phyloP scores from a whole-genome alignment of 129 eudicot species.

The Tagetes erecta region DNA sequence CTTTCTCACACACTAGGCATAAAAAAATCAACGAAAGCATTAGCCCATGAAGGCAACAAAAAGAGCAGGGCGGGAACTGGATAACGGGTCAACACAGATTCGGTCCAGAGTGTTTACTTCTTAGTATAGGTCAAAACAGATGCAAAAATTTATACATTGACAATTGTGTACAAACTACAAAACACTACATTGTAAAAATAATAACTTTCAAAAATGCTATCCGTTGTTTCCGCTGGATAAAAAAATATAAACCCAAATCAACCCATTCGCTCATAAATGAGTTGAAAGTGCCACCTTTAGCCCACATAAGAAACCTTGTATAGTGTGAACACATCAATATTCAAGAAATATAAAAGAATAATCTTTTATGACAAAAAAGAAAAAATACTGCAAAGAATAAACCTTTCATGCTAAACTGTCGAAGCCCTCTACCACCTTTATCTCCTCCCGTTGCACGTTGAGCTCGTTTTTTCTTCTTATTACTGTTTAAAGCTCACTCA shows the following conservation, averaged over 20 bases:
- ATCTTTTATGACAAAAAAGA: neutral
- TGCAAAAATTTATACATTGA: neutral
- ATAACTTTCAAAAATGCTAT: neutral
- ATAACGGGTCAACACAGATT: neutral
- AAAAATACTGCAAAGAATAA: conserved; percentile 5
- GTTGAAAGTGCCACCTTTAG: neutral
- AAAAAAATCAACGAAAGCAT: conserved; percentile 20
- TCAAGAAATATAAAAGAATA: neutral
- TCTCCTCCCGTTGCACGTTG: conserved; percentile 82
- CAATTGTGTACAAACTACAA: no score
- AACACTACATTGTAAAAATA: no score
- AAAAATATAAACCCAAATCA: conserved; percentile 12
- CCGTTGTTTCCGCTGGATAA: neutral
- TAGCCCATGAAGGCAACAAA: neutral
- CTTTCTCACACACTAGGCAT: conserved; percentile 70
- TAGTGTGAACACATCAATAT: neutral
- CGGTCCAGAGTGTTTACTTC: neutral
- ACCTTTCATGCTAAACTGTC: conserved; percentile 98
- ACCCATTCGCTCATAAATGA: neutral
- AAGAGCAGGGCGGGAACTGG: neutral
- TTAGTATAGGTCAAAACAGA: neutral
- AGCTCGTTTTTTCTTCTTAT: conserved; percentile 78
- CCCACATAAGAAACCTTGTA: neutral
- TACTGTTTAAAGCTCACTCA: conserved; percentile 40
- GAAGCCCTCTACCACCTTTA: conserved; percentile 88